These are phyloP conservation scores for Fomitopsis pulvina DNA, from an alignment of 768 basidiomycete species.

Conservation along the genomic window DNA sequence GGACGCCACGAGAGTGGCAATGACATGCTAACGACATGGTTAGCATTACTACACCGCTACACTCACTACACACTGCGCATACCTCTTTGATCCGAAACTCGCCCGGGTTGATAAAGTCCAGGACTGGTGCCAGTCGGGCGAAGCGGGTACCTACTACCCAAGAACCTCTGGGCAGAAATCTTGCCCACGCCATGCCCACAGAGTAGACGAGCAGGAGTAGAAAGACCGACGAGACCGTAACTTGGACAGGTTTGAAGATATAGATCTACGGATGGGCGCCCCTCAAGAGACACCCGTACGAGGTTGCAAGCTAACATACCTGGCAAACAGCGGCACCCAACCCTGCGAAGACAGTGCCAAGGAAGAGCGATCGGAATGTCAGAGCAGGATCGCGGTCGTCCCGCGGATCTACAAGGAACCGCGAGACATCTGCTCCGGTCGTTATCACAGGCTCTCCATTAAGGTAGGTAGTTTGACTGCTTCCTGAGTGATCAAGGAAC, in stretches of 20 bases:
- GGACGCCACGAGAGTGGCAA: constrained; percentile 49
- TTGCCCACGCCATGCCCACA: constrained; percentile 44
- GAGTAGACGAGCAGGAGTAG: constrained; percentile 47
- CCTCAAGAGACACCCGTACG: not conserved
- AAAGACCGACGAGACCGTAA: constrained; percentile 49
- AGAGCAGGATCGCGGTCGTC: constrained; percentile 53
- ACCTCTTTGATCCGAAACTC: constrained; percentile 57
- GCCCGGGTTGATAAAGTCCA: constrained; percentile 51
- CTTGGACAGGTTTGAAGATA: constrained; percentile 50
- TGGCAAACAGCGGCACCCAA: constrained; percentile 53
- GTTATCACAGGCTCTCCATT: constrained; percentile 25
- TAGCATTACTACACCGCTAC: not conserved
- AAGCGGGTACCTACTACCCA: constrained; percentile 40
- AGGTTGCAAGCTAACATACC: constrained; percentile 25
- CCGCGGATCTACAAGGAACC: constrained; percentile 46
- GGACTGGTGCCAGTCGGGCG: constrained; percentile 30
- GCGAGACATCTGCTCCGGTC: constrained; percentile 43
- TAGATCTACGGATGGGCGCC: constrained; percentile 37
- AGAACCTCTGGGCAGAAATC: constrained; percentile 34
- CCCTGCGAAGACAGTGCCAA: constrained; percentile 53
- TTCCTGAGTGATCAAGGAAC: not conserved
- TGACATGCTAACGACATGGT: constrained; percentile 38
- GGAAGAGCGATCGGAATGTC: constrained; percentile 47
- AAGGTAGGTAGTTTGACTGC: constrained; percentile 13
- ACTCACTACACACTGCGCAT: constrained; percentile 3